A percentile compares a stretch with the other conserved stretches of the same genome.
Evolutionary conservation across 257 asterid species (phyloP).

Genomic region (Scutellaria baicalensis): DNA sequence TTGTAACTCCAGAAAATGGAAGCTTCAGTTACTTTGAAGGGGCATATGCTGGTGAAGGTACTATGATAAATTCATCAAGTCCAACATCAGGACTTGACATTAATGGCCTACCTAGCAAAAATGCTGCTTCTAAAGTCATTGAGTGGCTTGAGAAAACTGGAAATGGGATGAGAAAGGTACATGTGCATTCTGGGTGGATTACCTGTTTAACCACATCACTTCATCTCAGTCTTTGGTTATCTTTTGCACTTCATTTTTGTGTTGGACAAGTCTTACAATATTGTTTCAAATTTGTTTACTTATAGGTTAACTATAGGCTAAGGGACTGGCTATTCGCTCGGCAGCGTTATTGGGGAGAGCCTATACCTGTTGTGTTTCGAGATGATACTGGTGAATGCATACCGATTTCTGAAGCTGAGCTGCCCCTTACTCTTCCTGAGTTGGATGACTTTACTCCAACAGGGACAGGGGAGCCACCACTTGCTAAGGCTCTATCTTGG

Average conservation of each 20-base stretch:
- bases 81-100: conserved; percentile 65
- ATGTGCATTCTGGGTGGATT: not conserved
- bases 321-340: conserved; percentile 99
- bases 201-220: not conserved
- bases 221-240: conserved; percentile 1
- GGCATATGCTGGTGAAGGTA: conserved; percentile 82
- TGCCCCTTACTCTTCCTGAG: conserved; percentile 94
- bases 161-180: conserved; percentile 79
- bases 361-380: conserved; percentile 77
- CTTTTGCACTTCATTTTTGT: not conserved
- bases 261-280: not conserved
- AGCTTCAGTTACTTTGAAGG: conserved; percentile 35
- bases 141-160: conserved; percentile 85
- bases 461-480: conserved; percentile 98
- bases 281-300: conserved; percentile 14
- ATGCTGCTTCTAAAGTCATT: conserved; percentile 64
- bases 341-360: conserved; percentile 99
- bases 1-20: conserved; percentile 65
- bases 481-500: conserved; percentile 81
- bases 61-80: conserved; percentile 75
- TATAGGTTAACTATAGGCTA: conserved; percentile 81
- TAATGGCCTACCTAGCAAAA: conserved; percentile 67
- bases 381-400: conserved; percentile 62
- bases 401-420: conserved; percentile 79
- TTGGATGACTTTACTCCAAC: conserved; percentile 95